Percentiles rank a stretch among this genome's conserved stretches.
phyloP scores from a whole-genome alignment of 805 yeast species.

The Saturnispora hagleri region DNA sequence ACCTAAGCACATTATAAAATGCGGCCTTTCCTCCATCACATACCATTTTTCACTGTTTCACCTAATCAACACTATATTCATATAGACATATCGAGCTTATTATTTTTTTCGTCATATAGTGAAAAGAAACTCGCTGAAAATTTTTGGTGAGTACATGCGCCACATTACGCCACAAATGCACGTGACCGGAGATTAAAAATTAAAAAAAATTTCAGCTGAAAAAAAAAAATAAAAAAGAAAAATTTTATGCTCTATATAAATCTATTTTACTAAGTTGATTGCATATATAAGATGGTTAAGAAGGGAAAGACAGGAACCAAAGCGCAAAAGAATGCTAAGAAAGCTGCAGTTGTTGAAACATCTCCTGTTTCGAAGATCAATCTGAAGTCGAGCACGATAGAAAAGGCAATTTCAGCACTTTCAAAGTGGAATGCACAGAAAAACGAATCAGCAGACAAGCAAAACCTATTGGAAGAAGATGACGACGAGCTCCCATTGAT shows the following conservation, averaged over 20 bases:
- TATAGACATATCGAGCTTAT: background rate
- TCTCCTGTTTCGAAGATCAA: slow-evolving; percentile 15
- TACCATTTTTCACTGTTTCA: slow-evolving; percentile 1
- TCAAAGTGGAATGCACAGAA: slow-evolving; percentile 42
- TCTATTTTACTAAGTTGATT: background rate
- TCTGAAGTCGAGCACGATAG: slow-evolving; percentile 21
- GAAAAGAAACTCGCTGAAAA: background rate
- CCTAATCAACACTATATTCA: background rate
- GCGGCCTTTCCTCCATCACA: background rate
- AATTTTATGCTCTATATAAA: background rate
- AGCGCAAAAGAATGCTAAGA: background rate
- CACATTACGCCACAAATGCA: background rate
- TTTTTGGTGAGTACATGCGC: background rate
- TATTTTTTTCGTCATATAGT: background rate
- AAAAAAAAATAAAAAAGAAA: slow-evolving; percentile 1
- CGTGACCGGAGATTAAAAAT: background rate
- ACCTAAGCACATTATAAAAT: background rate
- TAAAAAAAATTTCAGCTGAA: background rate
- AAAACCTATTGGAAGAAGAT: slow-evolving; percentile 55
- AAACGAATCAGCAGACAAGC: slow-evolving; percentile 16
- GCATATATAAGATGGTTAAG: slow-evolving; percentile 3
- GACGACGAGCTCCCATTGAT: slow-evolving; percentile 43
- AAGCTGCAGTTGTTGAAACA: slow-evolving; percentile 2
- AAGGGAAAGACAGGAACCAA: slow-evolving; percentile 6
- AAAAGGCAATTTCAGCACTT: slow-evolving; percentile 57